Evolutionary conservation across 306 rosid species (phyloP).

Genomic region (Lathyrus tuberosus): DNA sequence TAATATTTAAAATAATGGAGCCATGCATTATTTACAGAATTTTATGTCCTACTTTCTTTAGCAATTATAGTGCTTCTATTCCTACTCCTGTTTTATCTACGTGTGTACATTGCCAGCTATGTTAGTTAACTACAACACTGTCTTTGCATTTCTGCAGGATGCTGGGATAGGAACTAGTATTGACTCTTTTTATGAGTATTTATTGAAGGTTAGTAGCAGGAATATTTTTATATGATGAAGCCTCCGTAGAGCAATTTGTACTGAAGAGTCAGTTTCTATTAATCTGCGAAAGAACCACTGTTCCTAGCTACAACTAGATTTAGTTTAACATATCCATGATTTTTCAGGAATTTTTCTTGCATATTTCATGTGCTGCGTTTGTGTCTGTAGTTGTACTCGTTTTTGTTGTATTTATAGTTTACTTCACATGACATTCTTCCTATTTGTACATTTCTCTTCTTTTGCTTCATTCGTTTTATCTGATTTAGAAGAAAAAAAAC

Average conservation of each 20-base stretch:
- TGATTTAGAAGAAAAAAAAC: not conserved
- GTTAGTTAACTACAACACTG: constrained; percentile 21
- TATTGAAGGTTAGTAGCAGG: constrained; percentile 76
- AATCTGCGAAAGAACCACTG: constrained; percentile 4
- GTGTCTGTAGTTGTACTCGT: not conserved
- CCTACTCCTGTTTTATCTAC: constrained; percentile 18
- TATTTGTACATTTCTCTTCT: constrained; percentile 15
- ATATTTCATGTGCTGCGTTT: constrained; percentile 9
- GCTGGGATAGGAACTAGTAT: constrained; percentile 99
- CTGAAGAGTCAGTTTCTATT: constrained; percentile 2
- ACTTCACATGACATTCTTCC: not conserved
- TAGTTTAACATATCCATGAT: constrained; percentile 3
- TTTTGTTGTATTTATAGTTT: constrained; percentile 7
- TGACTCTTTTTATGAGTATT: constrained; percentile 95
- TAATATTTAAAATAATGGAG: not conserved
- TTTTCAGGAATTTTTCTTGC: constrained; percentile 1
- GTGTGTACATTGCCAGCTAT: not conserved
- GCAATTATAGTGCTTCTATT: constrained; percentile 32
- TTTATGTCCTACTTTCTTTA: constrained; percentile 33
- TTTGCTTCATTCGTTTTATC: constrained; percentile 19
- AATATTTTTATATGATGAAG: constrained; percentile 35
- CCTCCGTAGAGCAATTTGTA: constrained; percentile 28
- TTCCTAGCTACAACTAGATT: constrained; percentile 16
- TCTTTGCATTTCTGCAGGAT: constrained; percentile 68
- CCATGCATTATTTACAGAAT: constrained; percentile 4